These are phyloP conservation scores for Pulveroboletus sp. DNA, from an alignment of 768 basidiomycete genomes.

Conservation along the genomic window DNA sequence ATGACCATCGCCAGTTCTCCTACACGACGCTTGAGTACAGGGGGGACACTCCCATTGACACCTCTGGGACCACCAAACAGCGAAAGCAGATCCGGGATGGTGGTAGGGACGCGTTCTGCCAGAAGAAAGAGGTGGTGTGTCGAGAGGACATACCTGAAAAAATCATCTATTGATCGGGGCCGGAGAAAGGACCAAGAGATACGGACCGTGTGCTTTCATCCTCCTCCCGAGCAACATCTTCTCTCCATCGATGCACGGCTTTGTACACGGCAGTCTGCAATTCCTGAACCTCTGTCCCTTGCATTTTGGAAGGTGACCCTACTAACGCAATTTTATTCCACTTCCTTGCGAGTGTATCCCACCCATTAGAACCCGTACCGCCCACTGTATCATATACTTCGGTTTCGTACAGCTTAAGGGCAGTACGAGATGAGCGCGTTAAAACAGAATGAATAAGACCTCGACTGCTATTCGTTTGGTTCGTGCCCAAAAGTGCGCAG, in stretches of 20 bases:
- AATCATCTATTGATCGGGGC: not conserved
- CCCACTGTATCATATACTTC: conserved; percentile 66
- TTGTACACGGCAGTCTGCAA: conserved; percentile 65
- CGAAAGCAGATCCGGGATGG: conserved; percentile 60
- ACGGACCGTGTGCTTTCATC: conserved; percentile 82
- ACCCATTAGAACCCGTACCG: conserved; percentile 69
- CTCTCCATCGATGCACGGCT: conserved; percentile 80
- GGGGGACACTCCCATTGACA: conserved; percentile 43
- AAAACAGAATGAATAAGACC: conserved; percentile 61
- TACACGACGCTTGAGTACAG: conserved; percentile 58
- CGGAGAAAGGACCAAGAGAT: not conserved
- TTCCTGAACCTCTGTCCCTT: conserved; percentile 34
- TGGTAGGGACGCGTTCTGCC: conserved; percentile 67
- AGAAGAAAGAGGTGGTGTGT: conserved; percentile 74
- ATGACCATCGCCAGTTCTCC: conserved; percentile 68
- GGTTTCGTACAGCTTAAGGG: conserved; percentile 65
- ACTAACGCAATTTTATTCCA: conserved; percentile 70
- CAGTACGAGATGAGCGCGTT: conserved; percentile 71
- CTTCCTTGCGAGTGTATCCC: conserved; percentile 74
- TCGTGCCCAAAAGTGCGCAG: not conserved
- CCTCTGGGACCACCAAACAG: conserved; percentile 40
- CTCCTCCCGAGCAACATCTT: conserved; percentile 70
- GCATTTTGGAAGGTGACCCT: conserved; percentile 15
- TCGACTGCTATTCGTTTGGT: conserved; percentile 26
- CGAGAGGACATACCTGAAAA: conserved; percentile 63